Evolutionary conservation across 2,329 filamentous ascomycete species (phyloP), one percentile per base, ranked within the genome.

Genomic region (Phialemonium atrogriseum): DNA sequence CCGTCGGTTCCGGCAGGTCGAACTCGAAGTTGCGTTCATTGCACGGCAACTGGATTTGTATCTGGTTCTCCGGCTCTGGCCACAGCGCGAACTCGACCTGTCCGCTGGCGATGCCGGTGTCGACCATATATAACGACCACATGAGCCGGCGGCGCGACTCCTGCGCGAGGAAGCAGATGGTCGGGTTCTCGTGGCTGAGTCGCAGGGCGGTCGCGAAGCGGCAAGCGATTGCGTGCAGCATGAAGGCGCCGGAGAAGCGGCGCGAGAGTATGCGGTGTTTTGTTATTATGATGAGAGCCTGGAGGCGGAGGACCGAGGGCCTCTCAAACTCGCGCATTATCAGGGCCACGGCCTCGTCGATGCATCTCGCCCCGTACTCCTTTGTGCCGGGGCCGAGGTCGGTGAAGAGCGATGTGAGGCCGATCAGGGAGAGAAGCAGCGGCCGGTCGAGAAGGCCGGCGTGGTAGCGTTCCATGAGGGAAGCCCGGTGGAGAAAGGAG

Each of bases 381-480:
- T 59, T 57, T 43, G 66, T 65, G 6, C 65, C 66, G 0, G 61
- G 60, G 0, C 70, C 70, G 45, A 74, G 56, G 42, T 73, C 68
- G 5, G 67, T 72, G 27, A 75, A 59, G 19, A 72, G 56, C 4
- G 69, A 67, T 2, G 70, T 73, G 43, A 75, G 70, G 30, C 70
- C 71, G 7, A 75, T 56, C 4, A 75, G 52, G 23, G 70, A 68
- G 5, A 74, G 57, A 4, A 75, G 55, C 6, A 76, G 54, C 2
- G 69, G 57, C 24, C 61, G 63, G 43, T 75, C 70, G 40, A 75
- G 66, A 39, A 69, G 69, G 28, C 69, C 70, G 5, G 67, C 62
- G 40, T 72, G 65, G 46, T 73, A 73, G 18, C 70, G 62, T 46
- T 74, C 70, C 68, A 73, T 73, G 15, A 75, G 62, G 2, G 71